These are phyloP conservation scores for Urostyla sp. DNA, from an alignment of 73 alveolate genomes.

Conservation along the genomic window DNA sequence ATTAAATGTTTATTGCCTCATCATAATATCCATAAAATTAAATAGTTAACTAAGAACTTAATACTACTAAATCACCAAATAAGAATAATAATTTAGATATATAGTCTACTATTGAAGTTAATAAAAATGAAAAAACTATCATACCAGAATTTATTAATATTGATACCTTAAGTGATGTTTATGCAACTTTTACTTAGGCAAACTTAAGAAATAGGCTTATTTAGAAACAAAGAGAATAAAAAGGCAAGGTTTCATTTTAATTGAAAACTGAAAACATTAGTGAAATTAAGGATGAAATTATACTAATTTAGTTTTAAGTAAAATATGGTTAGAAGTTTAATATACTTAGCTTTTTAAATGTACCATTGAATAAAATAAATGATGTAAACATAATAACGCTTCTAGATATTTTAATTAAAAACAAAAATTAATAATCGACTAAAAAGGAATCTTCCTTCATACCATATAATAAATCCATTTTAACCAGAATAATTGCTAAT, in stretches of 20 bases:
- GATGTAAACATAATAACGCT: constrained; percentile 23
- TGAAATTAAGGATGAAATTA: constrained; percentile 44
- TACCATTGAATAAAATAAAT: constrained; percentile 9
- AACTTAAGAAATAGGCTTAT: constrained; percentile 37
- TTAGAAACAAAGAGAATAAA: neutral
- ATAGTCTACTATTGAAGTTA: no score
- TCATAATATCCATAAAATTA: neutral
- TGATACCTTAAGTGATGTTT: neutral
- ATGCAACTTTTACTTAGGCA: constrained; percentile 52
- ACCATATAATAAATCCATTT: constrained; percentile 51
- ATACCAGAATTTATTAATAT: constrained; percentile 34
- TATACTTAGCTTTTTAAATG: constrained; percentile 18
- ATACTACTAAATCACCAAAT: neutral
- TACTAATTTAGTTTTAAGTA: constrained; percentile 23
- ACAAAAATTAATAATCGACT: neutral
- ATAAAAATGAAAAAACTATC: neutral
- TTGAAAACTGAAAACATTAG: neutral
- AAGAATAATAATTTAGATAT: no score
- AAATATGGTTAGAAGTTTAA: constrained; percentile 22
- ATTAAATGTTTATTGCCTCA: neutral
- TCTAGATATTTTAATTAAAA: constrained; percentile 22
- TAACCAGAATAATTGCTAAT: constrained; percentile 38
- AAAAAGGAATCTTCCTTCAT: constrained; percentile 4
- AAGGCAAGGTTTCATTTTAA: neutral
- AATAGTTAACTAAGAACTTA: neutral